phyloP scores from a whole-genome alignment of 441 rosid species.

The Arabidopsis lyrata region DNA sequence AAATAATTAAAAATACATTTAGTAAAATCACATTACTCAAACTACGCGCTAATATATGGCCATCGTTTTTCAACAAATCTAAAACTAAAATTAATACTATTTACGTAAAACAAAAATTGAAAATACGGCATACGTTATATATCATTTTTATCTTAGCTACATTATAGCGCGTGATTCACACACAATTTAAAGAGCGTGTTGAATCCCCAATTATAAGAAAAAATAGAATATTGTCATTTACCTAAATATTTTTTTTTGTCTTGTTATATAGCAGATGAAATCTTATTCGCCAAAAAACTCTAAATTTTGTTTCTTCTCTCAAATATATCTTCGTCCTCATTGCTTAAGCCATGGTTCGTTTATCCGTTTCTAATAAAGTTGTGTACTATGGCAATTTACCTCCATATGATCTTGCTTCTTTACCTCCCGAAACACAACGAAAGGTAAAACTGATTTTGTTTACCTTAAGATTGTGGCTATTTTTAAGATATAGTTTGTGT shows the following conservation, averaged over 20 bases:
- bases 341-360: not conserved
- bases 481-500: not conserved
- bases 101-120: not conserved
- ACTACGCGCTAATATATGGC: not conserved
- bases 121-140: not conserved
- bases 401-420: not conserved
- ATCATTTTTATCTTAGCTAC: not conserved
- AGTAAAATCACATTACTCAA: not conserved
- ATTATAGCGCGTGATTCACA: not conserved
- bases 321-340: not conserved
- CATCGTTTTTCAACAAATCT: not conserved
- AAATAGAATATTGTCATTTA: not conserved
- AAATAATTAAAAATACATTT: not conserved
- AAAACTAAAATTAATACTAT: not conserved
- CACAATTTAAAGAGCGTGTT: not conserved
- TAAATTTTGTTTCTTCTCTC: not conserved
- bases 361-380: not conserved
- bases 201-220: not conserved
- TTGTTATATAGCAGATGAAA: not conserved
- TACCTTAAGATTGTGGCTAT: not conserved
- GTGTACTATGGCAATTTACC: not conserved
- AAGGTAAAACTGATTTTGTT: not conserved
- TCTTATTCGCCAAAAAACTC: too few species aligned
- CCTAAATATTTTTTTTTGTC: not conserved
- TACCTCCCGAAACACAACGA: not conserved